These are phyloP conservation scores for Sporopachydermia quercuum DNA, from an alignment of 805 yeast species.

Conservation along the genomic window DNA sequence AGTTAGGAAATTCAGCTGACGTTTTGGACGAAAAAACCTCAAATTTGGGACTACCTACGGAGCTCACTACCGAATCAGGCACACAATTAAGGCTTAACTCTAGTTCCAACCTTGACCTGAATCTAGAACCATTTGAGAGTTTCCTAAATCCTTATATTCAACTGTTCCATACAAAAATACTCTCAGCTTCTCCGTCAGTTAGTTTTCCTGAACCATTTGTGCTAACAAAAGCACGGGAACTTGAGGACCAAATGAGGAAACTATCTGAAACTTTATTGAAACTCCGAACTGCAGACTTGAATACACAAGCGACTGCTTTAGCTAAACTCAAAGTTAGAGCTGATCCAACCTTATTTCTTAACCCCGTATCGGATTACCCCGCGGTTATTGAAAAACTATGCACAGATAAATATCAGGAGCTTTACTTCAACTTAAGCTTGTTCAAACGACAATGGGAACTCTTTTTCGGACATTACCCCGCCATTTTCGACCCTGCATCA, in stretches of 20 bases:
- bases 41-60: too few species aligned
- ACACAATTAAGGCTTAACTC: neutral
- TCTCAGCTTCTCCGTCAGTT: slow-evolving; percentile 81
- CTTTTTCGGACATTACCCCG: slow-evolving; percentile 34
- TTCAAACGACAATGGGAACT: slow-evolving; percentile 56
- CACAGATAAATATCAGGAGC: slow-evolving; percentile 15
- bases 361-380: slow-evolving; percentile 20
- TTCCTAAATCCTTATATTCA: too few species aligned
- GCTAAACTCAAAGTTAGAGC: slow-evolving; percentile 13
- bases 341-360: too few species aligned
- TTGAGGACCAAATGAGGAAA: slow-evolving; percentile 26
- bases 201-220: slow-evolving; percentile 56
- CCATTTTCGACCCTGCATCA: slow-evolving; percentile 48
- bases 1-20: neutral
- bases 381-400: slow-evolving; percentile 23
- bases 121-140: slow-evolving; percentile 11
- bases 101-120: neutral
- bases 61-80: neutral
- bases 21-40: neutral
- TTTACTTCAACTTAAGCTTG: slow-evolving; percentile 19
- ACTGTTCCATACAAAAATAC: slow-evolving; percentile 31
- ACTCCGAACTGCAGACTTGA: slow-evolving; percentile 2
- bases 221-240: slow-evolving; percentile 34
- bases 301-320: slow-evolving; percentile 1
- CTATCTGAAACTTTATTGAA: slow-evolving; percentile 4